Percentiles rank a stretch among this genome's conserved stretches.
Evolutionary conservation across 352 stramenopile genomes (phyloP).

Genomic region (Stephanocyclus meneghinianus): DNA sequence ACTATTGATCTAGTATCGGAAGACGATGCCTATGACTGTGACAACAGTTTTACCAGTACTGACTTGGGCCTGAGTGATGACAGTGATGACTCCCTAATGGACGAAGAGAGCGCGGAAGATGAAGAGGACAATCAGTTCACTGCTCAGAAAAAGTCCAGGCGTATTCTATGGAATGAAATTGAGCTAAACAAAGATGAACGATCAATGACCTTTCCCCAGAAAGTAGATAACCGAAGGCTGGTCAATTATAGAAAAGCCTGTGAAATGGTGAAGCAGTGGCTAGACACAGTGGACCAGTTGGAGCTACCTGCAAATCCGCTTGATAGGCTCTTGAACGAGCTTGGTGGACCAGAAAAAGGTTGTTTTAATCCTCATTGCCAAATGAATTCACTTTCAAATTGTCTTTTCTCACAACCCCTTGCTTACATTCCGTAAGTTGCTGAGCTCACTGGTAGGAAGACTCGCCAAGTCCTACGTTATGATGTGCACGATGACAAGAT

Average conservation of each 20-base stretch:
- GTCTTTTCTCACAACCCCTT: neutral
- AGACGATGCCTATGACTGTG: neutral
- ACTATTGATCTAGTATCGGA: conserved; percentile 17
- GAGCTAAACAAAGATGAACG: conserved; percentile 14
- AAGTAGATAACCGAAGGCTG: conserved; percentile 35
- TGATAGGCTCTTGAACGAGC: conserved; percentile 80
- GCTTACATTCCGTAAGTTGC: conserved; percentile 59
- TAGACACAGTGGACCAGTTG: conserved; percentile 59
- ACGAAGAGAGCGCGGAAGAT: neutral
- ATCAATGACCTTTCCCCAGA: neutral
- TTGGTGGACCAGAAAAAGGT: conserved; percentile 68
- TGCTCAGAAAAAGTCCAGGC: neutral
- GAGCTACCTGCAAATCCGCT: conserved; percentile 45
- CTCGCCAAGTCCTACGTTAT: conserved; percentile 42
- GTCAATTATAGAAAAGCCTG: conserved; percentile 39
- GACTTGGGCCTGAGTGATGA: neutral
- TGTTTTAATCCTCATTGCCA: no score
- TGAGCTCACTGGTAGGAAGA: conserved; percentile 81
- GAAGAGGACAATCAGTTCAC: neutral
- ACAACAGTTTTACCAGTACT: neutral
- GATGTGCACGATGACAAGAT: conserved; percentile 39
- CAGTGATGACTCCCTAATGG: conserved; percentile 14
- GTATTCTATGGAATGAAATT: conserved; percentile 57
- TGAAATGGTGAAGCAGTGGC: conserved; percentile 45
- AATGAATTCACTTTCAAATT: neutral